These are phyloP conservation scores for Handroanthus guayacan DNA, from an alignment of 257 asterid genomes.

Conservation along the genomic window DNA sequence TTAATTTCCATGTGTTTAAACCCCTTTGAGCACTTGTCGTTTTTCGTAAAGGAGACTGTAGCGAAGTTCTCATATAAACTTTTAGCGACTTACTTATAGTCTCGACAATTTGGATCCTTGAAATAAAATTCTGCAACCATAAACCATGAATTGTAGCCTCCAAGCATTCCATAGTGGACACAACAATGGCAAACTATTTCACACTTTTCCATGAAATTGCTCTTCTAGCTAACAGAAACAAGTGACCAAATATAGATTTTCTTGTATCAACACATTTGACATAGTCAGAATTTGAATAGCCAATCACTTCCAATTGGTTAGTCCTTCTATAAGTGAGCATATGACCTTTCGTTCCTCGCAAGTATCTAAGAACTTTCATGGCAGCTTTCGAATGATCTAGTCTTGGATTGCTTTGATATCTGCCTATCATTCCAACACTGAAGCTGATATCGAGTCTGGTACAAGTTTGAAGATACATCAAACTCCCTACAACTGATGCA, in stretches of 20 bases:
- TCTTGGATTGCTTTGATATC: too few species aligned
- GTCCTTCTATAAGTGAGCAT: too few species aligned
- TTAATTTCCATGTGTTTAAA: too few species aligned
- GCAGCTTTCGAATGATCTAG: background rate
- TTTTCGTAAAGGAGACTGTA: background rate
- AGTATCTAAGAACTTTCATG: constrained; percentile 3
- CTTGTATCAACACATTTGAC: background rate
- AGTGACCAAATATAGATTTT: background rate
- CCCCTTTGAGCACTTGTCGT: too few species aligned
- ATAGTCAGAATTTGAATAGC: background rate
- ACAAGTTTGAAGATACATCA: too few species aligned
- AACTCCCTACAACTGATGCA: too few species aligned
- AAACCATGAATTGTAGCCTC: background rate
- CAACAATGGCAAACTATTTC: constrained; percentile 2
- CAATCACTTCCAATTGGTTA: too few species aligned
- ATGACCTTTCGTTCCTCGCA: background rate
- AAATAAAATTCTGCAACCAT: background rate
- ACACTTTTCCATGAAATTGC: constrained; percentile 28
- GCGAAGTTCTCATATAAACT: background rate
- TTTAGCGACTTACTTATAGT: too few species aligned
- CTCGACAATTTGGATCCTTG: too few species aligned
- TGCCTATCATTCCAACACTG: too few species aligned
- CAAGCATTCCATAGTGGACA: constrained; percentile 12
- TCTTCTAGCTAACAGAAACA: constrained; percentile 12
- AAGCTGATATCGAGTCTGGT: too few species aligned